phyloP scores from a whole-genome alignment of 495 filamentous ascomycete genomes.

The Amniculicola lignicola region DNA sequence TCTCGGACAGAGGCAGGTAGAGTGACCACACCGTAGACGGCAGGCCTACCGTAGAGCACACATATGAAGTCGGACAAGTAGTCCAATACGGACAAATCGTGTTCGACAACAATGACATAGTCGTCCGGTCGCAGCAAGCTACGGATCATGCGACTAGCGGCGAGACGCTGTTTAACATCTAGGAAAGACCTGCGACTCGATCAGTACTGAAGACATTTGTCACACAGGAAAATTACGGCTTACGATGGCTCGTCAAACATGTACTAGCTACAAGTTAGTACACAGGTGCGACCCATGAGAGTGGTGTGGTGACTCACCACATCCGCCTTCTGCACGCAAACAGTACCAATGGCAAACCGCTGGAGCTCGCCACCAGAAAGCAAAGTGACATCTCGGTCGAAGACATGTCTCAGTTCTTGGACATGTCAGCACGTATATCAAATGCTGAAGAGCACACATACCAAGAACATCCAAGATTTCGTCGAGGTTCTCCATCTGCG shows the following conservation, averaged over 20 bases:
- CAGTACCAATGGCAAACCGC: slow-evolving; percentile 91
- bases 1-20: slow-evolving; percentile 93
- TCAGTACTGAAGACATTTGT: background rate
- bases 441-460: slow-evolving; percentile 29
- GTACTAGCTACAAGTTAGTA: slow-evolving; percentile 57
- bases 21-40: slow-evolving; percentile 97
- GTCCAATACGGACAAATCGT: slow-evolving; percentile 96
- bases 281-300: background rate
- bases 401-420: slow-evolving; percentile 77
- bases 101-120: slow-evolving; percentile 98
- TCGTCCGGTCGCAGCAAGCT: slow-evolving; percentile 80
- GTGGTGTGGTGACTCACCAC: slow-evolving; percentile 47
- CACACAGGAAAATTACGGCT: background rate
- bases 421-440: slow-evolving; percentile 32
- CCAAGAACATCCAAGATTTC: slow-evolving; percentile 80
- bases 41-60: slow-evolving; percentile 90
- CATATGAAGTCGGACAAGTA: slow-evolving; percentile 99
- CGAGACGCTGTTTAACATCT: slow-evolving; percentile 96
- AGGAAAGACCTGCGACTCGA: slow-evolving; percentile 63
- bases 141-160: slow-evolving; percentile 86
- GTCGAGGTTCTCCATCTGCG: slow-evolving; percentile 75
- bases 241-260: slow-evolving; percentile 97
- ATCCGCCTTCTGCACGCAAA: slow-evolving; percentile 94
- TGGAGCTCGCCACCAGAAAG: slow-evolving; percentile 97
- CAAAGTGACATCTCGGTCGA: slow-evolving; percentile 79